Percentiles rank a stretch among this genome's conserved stretches.
These are phyloP conservation scores for Fusarium sp. DNA, from an alignment of 2,329 filamentous ascomycete species.

Conservation along the genomic window DNA sequence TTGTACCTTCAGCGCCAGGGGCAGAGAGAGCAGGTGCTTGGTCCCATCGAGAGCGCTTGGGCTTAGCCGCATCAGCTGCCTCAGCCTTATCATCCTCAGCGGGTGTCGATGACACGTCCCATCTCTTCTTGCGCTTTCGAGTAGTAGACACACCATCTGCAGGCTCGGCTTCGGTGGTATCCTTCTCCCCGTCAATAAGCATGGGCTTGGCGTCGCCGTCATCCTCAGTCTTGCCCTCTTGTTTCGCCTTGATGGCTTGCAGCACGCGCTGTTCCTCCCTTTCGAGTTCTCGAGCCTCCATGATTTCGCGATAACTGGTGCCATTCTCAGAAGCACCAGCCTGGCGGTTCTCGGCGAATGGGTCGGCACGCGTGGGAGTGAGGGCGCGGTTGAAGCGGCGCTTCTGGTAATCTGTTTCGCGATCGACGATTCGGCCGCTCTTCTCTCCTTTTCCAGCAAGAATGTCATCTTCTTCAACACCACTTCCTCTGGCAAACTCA, in stretches of 20 bases:
- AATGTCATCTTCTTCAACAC: slow-evolving; percentile 92
- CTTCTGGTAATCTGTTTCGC: slow-evolving; percentile 98
- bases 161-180: slow-evolving; percentile 77
- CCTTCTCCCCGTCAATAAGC: slow-evolving; percentile 79
- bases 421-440: slow-evolving; percentile 88
- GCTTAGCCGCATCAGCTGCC: slow-evolving; percentile 67
- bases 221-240: slow-evolving; percentile 65
- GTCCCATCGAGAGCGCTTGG: slow-evolving; percentile 89
- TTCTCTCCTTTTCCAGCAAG: slow-evolving; percentile 85
- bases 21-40: slow-evolving; percentile 73
- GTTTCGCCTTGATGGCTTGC: slow-evolving; percentile 82
- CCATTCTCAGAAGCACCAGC: slow-evolving; percentile 76
- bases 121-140: slow-evolving; percentile 92
- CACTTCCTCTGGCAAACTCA: slow-evolving; percentile 87
- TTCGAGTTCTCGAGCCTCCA: slow-evolving; percentile 91
- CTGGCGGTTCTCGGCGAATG: slow-evolving; percentile 82
- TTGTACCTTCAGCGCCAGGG: slow-evolving; percentile 70
- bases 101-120: slow-evolving; percentile 80
- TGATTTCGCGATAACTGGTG: slow-evolving; percentile 87
- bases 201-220: slow-evolving; percentile 78
- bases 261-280: slow-evolving; percentile 91
- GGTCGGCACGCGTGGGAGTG: slow-evolving; percentile 86
- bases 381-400: slow-evolving; percentile 89
- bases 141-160: slow-evolving; percentile 72
- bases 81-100: slow-evolving; percentile 64